These are phyloP conservation scores for Orbilia blumenaviensis DNA, from an alignment of 2,329 filamentous ascomycete species.

Conservation along the genomic window DNA sequence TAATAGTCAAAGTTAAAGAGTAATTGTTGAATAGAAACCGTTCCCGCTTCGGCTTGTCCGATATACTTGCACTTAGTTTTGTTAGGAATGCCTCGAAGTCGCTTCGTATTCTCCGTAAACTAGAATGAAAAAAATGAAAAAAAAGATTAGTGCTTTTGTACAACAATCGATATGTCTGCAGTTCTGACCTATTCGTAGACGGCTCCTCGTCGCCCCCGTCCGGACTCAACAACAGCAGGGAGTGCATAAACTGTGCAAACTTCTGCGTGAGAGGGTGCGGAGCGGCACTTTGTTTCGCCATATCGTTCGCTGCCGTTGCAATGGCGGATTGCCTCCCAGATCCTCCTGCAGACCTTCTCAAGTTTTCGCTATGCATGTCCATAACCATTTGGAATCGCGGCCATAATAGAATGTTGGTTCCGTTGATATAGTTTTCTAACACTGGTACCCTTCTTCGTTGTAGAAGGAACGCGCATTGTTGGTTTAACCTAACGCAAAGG, in stretches of 20 bases:
- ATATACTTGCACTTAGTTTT: constrained; percentile 77
- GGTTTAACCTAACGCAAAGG: constrained; percentile 90
- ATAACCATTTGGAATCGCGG: constrained; percentile 93
- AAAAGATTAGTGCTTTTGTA: not conserved
- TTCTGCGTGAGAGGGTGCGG: constrained; percentile 92
- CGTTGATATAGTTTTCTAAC: constrained; percentile 91
- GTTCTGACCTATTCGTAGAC: constrained; percentile 68
- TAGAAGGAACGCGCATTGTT: constrained; percentile 91
- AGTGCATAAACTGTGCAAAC: constrained; percentile 92
- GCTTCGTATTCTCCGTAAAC: constrained; percentile 76
- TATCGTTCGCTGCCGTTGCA: constrained; percentile 64
- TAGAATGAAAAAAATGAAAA: constrained; percentile 60
- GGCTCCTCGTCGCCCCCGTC: constrained; percentile 95
- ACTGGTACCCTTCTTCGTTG: constrained; percentile 90
- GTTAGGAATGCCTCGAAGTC: constrained; percentile 86
- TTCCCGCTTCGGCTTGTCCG: constrained; percentile 80
- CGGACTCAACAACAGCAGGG: constrained; percentile 81
- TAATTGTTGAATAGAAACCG: constrained; percentile 97
- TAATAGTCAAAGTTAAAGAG: constrained; percentile 90
- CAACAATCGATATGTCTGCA: not conserved
- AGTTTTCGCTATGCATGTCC: constrained; percentile 88
- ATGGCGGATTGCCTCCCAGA: constrained; percentile 58
- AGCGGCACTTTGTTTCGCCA: constrained; percentile 75
- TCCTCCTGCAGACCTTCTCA: constrained; percentile 70
- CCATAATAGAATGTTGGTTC: constrained; percentile 94